A percentile compares a stretch with the other conserved stretches of the same genome.
phyloP scores from a whole-genome alignment of 2,329 filamentous ascomycete genomes.

The Colletotrichum simmondsii region DNA sequence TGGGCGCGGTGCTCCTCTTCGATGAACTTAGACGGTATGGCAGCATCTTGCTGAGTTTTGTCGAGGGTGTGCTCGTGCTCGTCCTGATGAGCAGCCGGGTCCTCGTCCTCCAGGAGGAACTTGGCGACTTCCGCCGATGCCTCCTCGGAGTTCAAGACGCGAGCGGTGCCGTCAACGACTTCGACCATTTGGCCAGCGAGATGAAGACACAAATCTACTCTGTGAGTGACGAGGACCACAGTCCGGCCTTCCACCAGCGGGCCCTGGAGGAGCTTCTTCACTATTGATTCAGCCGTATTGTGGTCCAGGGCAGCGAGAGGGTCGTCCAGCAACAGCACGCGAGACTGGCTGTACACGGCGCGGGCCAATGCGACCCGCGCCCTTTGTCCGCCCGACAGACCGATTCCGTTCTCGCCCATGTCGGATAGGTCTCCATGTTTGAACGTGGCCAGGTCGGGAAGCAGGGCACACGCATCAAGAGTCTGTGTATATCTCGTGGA shows the following conservation, averaged over 20 bases:
- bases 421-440: constrained; percentile 67
- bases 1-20: constrained; percentile 80
- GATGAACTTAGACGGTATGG: constrained; percentile 79
- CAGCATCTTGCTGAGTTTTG: constrained; percentile 57
- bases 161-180: constrained; percentile 69
- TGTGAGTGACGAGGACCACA: constrained; percentile 83
- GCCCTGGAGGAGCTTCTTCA: constrained; percentile 71
- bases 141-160: constrained; percentile 57
- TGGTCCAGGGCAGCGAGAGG: constrained; percentile 73
- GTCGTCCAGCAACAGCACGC: constrained; percentile 70
- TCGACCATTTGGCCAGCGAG: constrained; percentile 81
- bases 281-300: constrained; percentile 67
- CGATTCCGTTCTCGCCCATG: constrained; percentile 72
- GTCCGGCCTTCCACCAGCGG: constrained; percentile 72
- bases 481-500: constrained; percentile 66
- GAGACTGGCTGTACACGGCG: constrained; percentile 68
- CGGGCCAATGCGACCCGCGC: constrained; percentile 72
- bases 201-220: constrained; percentile 80
- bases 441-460: constrained; percentile 66
- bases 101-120: constrained; percentile 34
- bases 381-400: constrained; percentile 72
- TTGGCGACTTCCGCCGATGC: constrained; percentile 46
- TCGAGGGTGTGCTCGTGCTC: constrained; percentile 41
- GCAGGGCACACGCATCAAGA: constrained; percentile 69
- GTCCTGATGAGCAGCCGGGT: constrained; percentile 43